Evolutionary conservation across 2,329 filamentous ascomycete species (phyloP), one percentile per base, ranked within the genome.

Genomic region (Penicillium concentricum): DNA sequence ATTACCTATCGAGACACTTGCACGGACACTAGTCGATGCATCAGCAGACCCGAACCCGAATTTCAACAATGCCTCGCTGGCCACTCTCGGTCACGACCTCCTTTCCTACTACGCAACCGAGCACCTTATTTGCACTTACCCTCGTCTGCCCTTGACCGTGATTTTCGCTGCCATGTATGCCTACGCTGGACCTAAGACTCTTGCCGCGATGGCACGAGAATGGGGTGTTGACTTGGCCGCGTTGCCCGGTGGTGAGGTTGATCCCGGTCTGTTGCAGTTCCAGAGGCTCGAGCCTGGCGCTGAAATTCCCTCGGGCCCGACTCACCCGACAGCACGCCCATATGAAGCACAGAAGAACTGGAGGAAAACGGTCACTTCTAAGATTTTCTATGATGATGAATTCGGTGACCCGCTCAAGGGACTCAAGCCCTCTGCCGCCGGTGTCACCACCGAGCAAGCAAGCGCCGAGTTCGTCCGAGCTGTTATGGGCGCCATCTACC

Each of bases 211-310:
- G 63, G 86, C 90, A 16, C 80, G 83, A 60, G 89, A 94, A 77
- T 99, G 94, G 94, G 94, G 94, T 76, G 86, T 97, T 16, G 93
- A 97, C 73, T 78, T 82, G 42, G 93, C 91, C n/a, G 90, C 89
- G 12, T 88, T 86, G 20, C 94, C 94, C 0, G 94, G 93, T 49
- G 85, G 85, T 57, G 93, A 97, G 77, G 92, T 97, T 54, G 94
- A 99, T 72, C 88, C 92, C 0, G 94, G 93, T 6, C 80, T 96
- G 52, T 80, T 99, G 59, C 94, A 97, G 72, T 96, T 92, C 81
- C 76, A 76, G 76, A 71, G 82, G 54, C 60, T 81, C 24, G 67
- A 72, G 10, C 75, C 81, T 5, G 79, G 79, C 8, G 69, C 71
- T 34, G 65, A 72, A 26, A 24, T 73, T 32, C 74, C 82, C 51